phyloP scores from a whole-genome alignment of 108 stramenopile species.

The Nitzschia inconspicua region DNA sequence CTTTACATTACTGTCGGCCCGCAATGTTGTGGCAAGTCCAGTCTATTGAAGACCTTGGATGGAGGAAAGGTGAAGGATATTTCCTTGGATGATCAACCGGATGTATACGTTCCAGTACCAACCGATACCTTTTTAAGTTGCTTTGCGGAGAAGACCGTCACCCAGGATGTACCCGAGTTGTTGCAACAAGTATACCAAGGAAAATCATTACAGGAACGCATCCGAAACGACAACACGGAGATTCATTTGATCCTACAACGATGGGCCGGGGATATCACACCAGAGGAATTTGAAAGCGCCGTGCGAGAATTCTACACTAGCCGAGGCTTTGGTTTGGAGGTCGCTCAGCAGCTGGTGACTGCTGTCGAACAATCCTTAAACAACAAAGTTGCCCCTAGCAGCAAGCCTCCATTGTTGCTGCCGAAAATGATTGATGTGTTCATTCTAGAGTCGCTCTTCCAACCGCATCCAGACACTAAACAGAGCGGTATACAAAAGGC shows the following conservation, averaged over 20 bases:
- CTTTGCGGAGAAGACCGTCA: background rate
- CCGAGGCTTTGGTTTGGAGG: background rate
- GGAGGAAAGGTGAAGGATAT: conserved; percentile 44
- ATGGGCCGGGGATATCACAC: conserved; percentile 18
- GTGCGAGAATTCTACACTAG: conserved; percentile 2
- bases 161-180: background rate
- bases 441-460: conserved; percentile 35
- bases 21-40: conserved; percentile 75
- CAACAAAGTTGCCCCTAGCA: background rate
- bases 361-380: conserved; percentile 9
- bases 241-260: conserved; percentile 10
- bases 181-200: conserved; percentile 11
- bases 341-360: conserved; percentile 9
- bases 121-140: conserved; percentile 35
- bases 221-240: conserved; percentile 19
- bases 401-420: background rate
- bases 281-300: conserved; percentile 7
- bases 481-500: conserved; percentile 26
- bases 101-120: conserved; percentile 60
- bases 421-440: conserved; percentile 28
- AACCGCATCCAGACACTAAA: conserved; percentile 20
- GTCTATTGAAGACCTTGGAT: conserved; percentile 35
- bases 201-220: conserved; percentile 14
- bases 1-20: conserved; percentile 81
- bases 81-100: conserved; percentile 70